phyloP scores from a whole-genome alignment of 345 rosid genomes.

The Populus pruinosa region DNA sequence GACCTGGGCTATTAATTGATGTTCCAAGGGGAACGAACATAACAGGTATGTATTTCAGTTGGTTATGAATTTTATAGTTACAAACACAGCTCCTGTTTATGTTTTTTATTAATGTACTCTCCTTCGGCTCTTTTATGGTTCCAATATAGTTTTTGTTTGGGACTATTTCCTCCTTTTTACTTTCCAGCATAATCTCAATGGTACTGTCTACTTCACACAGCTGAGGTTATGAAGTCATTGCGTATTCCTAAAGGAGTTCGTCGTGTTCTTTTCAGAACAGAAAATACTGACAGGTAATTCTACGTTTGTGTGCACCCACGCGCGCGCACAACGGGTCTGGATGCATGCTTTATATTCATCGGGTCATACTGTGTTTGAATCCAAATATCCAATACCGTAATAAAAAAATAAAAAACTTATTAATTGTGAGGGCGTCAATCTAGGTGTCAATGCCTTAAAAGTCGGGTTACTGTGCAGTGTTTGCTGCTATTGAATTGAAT shows the following conservation, averaged over 20 bases:
- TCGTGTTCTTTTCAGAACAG: conserved; percentile 82
- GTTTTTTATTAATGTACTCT: not conserved
- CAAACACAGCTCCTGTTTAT: not conserved
- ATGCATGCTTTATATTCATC: no score
- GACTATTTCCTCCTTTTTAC: no score
- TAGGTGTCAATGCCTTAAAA: no score
- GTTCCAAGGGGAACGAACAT: conserved; percentile 60
- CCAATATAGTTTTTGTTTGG: no score
- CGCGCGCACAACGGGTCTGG: not conserved
- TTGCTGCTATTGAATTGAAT: no score
- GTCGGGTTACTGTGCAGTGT: no score
- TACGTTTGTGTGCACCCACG: no score
- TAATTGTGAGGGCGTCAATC: no score
- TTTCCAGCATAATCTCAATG: not conserved
- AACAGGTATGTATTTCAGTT: conserved; percentile 47
- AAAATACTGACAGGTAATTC: conserved; percentile 73
- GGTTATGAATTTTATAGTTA: not conserved
- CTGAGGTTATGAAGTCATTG: conserved; percentile 78
- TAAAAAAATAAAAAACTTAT: no score
- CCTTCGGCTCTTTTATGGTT: not conserved
- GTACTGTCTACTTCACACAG: conserved; percentile 27
- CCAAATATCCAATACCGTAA: no score
- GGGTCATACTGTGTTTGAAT: no score
- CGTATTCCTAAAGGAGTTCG: conserved; percentile 71
- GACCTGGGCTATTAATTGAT: conserved; percentile 57